Percentiles rank a stretch among this genome's conserved stretches.
Conservation (phyloP, 2,329 filamentous ascomycete species). For the Tolypocladium ophioglossoides region DNA sequence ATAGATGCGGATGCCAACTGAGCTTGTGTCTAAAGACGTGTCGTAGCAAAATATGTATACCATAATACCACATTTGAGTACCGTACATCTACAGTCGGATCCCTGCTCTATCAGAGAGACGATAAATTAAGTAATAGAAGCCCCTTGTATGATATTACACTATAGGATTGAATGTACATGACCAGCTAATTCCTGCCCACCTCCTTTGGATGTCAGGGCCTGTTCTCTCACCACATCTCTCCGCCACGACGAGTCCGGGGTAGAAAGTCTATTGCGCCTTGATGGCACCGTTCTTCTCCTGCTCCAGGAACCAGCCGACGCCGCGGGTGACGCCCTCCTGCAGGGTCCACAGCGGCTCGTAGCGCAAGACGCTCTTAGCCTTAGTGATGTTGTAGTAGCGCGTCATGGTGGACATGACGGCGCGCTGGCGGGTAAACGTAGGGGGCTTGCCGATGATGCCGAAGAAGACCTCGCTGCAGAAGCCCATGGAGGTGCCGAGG, state of each 20-base stretch:
- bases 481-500: conserved; percentile 40
- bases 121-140: too few species aligned
- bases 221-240: too few species aligned
- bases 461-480: conserved; percentile 41
- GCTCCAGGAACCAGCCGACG: conserved; percentile 43
- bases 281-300: conserved; percentile 28
- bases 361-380: conserved; percentile 60
- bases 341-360: conserved; percentile 55
- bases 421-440: conserved; percentile 48
- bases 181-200: background rate
- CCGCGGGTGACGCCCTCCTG: conserved; percentile 51
- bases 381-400: conserved; percentile 70
- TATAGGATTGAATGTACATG: background rate
- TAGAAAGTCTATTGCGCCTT: conserved; percentile 9
- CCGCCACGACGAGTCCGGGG: too few species aligned
- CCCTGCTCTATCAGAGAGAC: background rate
- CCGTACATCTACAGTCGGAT: background rate
- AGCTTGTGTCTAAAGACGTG: background rate
- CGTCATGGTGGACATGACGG: conserved; percentile 62
- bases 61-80: background rate
- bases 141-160: background rate
- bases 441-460: conserved; percentile 39
- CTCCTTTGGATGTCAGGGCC: background rate
- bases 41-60: too few species aligned
- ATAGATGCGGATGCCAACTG: background rate